Base-by-base conservation (phyloP, 2,329 filamentous ascomycete species). In the Curvularia hawaiiensis region DNA sequence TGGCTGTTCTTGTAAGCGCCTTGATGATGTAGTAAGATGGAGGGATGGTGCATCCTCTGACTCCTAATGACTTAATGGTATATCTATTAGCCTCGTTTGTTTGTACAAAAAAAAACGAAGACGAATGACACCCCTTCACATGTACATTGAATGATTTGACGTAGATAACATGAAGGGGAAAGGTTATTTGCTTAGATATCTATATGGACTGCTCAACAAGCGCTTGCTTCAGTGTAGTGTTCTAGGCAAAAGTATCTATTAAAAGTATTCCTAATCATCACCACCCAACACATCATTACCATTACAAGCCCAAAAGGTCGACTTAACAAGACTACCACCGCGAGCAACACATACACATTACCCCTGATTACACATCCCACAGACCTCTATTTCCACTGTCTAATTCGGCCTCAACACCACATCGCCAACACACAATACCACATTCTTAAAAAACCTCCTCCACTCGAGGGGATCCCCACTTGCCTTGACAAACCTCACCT, bases 401-500 rank as follows among this genome's bases (percentile, higher is more conserved):
- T 61, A 73, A 54, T 59, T 62, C 33, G 75, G 74, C 60, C 73
- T 73, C 61, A 79, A 90, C 44, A 98, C 88, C 9, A 87, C 92
- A 72, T 97, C 92, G 72, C 91, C 91, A 78, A 93, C 96, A 59
- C 94, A 81, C 62, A 96, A 82, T 30, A 91, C 91, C n/a, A 97
- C 85, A 76, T 92, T 93, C 79, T 99, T 99, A 82, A 99, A 99
- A 74, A 99, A 92, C 33, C 95, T 83, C 59, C 95, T 86, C 95
- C 96, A 99, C 79, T 98, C 94, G 49, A 99, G 79, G 5, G 95
- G 95, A 79, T 99, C 95, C 6, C 95, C 95, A 79, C 97, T 97
- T 52, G 91, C 84, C 79, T 99, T 99, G 64, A 96, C 85, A 73
- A 99, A 98, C 50, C 92, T 85, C 28, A 97, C 90, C 75, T 97